Evolutionary conservation across 805 yeast species (phyloP).

Genomic region (Yarrowia sp.): DNA sequence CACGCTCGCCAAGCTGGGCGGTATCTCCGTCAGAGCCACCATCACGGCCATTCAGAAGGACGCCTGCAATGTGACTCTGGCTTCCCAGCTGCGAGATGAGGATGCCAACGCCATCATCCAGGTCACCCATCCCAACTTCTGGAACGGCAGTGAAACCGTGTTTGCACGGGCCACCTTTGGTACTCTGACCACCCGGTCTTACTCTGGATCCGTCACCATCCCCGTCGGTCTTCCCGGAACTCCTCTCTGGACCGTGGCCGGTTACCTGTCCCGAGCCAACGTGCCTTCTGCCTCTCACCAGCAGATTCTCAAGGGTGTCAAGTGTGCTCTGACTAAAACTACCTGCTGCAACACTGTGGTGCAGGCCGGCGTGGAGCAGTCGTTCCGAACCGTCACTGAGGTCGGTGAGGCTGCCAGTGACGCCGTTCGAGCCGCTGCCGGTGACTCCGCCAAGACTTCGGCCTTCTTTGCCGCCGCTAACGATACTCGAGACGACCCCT

Average conservation of each 20-base stretch:
- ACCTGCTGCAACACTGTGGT: constrained; percentile 4
- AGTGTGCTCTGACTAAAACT: constrained; percentile 2
- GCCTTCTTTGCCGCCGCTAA: constrained; percentile 7
- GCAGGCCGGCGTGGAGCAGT: constrained; percentile 13
- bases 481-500: constrained; percentile 22
- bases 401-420: constrained; percentile 20
- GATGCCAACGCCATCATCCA: constrained; percentile 20
- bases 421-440: constrained; percentile 17
- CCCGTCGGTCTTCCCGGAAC: constrained; percentile 12
- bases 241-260: constrained; percentile 18
- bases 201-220: constrained; percentile 1
- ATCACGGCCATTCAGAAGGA: constrained; percentile 12
- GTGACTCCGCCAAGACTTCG: constrained; percentile 18
- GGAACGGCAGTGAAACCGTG: constrained; percentile 16
- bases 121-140: constrained; percentile 16
- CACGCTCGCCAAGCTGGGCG: constrained; percentile 20
- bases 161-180: constrained; percentile 18
- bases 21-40: constrained; percentile 17
- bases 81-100: constrained; percentile 8
- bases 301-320: constrained; percentile 24
- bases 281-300: constrained; percentile 22
- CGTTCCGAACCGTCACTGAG: constrained; percentile 21
- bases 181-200: constrained; percentile 17
- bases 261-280: constrained; percentile 16
- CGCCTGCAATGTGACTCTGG: constrained; percentile 7